phyloP scores from a whole-genome alignment of 345 rosid genomes.

The Eucalyptus regnans region DNA sequence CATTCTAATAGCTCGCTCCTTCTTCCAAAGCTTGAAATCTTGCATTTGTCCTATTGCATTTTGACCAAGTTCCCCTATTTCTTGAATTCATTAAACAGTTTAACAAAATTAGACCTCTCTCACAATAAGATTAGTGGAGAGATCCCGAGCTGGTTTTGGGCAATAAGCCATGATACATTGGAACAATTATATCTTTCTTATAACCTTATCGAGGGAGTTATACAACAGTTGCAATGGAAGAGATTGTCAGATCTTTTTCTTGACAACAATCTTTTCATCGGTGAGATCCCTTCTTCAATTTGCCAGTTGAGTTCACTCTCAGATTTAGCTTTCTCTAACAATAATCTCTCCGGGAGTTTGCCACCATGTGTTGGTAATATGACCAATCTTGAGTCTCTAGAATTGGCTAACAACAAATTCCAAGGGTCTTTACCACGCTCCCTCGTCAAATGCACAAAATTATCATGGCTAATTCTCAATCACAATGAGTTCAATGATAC shows the following conservation, averaged over 20 bases:
- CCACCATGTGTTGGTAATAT: neutral
- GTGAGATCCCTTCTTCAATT: neutral
- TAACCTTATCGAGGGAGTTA: neutral
- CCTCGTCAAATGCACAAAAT: neutral
- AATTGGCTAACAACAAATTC: neutral
- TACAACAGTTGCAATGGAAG: neutral
- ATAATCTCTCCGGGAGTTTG: neutral
- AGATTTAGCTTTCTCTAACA: neutral
- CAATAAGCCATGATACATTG: neutral
- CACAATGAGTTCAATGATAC: neutral
- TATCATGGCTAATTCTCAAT: neutral
- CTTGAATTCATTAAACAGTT: neutral
- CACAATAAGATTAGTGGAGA: rapidly evolving
- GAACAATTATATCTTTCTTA: rapidly evolving
- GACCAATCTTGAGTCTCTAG: rapidly evolving
- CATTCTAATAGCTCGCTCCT: neutral
- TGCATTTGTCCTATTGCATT: rapidly evolving
- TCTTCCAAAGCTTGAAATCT: rapidly evolving
- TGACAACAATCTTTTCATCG: rapidly evolving
- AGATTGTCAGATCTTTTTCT: rapidly evolving
- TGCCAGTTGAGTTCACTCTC: neutral
- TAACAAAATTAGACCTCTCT: rapidly evolving
- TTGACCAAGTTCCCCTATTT: neutral
- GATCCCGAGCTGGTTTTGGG: neutral
- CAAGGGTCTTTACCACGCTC: neutral